These are phyloP conservation scores for Trametes sanguinea DNA, from an alignment of 768 basidiomycete species.

Conservation along the genomic window DNA sequence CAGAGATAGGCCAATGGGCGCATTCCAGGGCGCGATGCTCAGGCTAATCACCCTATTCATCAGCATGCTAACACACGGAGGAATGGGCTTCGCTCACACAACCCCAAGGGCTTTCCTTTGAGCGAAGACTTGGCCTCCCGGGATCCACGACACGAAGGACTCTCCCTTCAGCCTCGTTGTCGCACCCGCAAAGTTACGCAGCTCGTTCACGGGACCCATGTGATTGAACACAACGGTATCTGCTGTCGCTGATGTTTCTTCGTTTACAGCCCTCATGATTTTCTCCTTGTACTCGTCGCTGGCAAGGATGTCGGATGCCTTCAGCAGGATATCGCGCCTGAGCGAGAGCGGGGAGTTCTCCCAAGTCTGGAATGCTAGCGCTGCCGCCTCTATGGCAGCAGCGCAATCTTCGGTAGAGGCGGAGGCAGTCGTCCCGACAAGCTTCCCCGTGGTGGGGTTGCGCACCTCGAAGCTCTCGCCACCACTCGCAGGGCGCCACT, in stretches of 20 bases:
- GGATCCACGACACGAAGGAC: conserved; percentile 43
- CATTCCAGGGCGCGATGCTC: conserved; percentile 60
- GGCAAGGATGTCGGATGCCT: conserved; percentile 48
- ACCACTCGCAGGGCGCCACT: conserved; percentile 37
- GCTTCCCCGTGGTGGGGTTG: conserved; percentile 43
- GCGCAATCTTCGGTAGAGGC: conserved; percentile 37
- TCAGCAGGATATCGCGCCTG: conserved; percentile 48
- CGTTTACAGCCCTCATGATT: conserved; percentile 35
- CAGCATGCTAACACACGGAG: no score
- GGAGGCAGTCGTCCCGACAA: conserved; percentile 48
- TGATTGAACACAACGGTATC: conserved; percentile 32
- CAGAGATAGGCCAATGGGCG: conserved; percentile 46
- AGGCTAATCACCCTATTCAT: neutral
- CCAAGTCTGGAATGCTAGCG: conserved; percentile 50
- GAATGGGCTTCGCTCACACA: conserved; percentile 38
- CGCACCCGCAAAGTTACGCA: conserved; percentile 31
- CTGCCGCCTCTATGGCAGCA: conserved; percentile 46
- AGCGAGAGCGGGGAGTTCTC: conserved; percentile 39
- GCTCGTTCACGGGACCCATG: conserved; percentile 18
- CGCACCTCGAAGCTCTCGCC: conserved; percentile 47
- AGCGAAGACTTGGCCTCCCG: conserved; percentile 47
- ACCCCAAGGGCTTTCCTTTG: conserved; percentile 54
- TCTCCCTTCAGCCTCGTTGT: conserved; percentile 45
- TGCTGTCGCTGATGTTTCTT: conserved; percentile 43
- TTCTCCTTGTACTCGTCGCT: conserved; percentile 44